Evolutionary conservation across 176 grass and related monocot species (phyloP).

Genomic region (Zoysia pacifica): DNA sequence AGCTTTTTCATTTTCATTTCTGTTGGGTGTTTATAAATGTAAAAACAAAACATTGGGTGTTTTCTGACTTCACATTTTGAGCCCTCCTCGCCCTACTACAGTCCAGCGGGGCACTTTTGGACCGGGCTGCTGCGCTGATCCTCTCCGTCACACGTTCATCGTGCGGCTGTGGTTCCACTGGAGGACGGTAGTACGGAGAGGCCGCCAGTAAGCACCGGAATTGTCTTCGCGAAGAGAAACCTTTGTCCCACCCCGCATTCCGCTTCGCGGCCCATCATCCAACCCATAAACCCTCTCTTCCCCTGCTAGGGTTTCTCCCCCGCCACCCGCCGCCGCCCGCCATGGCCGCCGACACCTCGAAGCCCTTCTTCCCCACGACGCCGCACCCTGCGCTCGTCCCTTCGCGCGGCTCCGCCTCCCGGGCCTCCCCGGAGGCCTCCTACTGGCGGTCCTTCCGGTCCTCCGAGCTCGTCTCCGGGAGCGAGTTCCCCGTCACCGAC

Average conservation of each 20-base stretch:
- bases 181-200: too few species aligned
- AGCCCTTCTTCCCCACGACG: constrained; percentile 56
- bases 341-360: constrained; percentile 59
- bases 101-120: too few species aligned
- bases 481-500: constrained; percentile 61
- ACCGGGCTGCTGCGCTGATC: too few species aligned
- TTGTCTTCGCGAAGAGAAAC: not conserved
- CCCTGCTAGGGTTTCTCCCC: constrained; percentile 31
- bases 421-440: constrained; percentile 51
- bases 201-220: too few species aligned
- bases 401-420: constrained; percentile 27
- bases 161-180: too few species aligned
- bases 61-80: too few species aligned
- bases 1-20: too few species aligned
- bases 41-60: too few species aligned
- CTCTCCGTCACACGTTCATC: too few species aligned
- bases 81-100: too few species aligned
- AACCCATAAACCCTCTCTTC: constrained; percentile 25
- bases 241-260: not conserved
- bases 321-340: constrained; percentile 1
- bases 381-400: constrained; percentile 42
- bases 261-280: constrained; percentile 1
- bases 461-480: constrained; percentile 56
- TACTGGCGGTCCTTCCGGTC: constrained; percentile 81
- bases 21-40: too few species aligned